Conservation (phyloP, 352 stramenopile genomes). For the Phytophthora cajani region DNA sequence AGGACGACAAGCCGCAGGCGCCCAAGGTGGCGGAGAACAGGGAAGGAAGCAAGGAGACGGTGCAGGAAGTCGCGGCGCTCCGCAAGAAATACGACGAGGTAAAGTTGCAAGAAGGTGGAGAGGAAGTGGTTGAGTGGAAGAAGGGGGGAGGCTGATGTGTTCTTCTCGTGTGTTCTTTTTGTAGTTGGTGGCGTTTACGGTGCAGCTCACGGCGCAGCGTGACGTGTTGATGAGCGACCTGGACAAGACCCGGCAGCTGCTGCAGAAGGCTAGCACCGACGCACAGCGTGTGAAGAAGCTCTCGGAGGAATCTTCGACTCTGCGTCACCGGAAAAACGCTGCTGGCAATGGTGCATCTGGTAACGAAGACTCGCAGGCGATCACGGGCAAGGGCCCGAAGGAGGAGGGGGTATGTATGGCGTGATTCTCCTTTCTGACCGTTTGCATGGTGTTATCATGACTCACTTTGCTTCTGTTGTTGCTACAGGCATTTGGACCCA, state of each 20-base stretch:
- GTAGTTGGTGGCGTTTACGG: slow-evolving; percentile 87
- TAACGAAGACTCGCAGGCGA: slow-evolving; percentile 46
- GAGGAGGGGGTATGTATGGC: slow-evolving; percentile 57
- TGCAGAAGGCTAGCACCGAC: slow-evolving; percentile 77
- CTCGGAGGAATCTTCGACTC: slow-evolving; percentile 55
- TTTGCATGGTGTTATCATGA: not conserved
- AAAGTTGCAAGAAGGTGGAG: slow-evolving; percentile 2
- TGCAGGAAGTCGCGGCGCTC: slow-evolving; percentile 67
- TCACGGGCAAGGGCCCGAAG: slow-evolving; percentile 48
- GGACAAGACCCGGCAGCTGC: slow-evolving; percentile 76
- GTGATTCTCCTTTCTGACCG: not conserved
- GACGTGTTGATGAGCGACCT: slow-evolving; percentile 87
- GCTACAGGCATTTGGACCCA: slow-evolving; percentile 70
- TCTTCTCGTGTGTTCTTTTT: slow-evolving; percentile 8
- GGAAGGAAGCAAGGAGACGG: slow-evolving; percentile 55
- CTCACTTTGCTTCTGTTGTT: slow-evolving; percentile 4
- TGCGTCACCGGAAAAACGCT: slow-evolving; percentile 80
- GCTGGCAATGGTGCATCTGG: slow-evolving; percentile 17
- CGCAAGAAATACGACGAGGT: slow-evolving; percentile 92
- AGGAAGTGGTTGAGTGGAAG: not conserved
- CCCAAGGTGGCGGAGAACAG: slow-evolving; percentile 35
- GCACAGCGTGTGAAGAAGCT: slow-evolving; percentile 71
- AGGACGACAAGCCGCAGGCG: slow-evolving; percentile 46
- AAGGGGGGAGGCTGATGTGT: slow-evolving; percentile 6
- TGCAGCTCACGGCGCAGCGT: slow-evolving; percentile 86